Conservation (phyloP, 2,329 filamentous ascomycete species). For the Fusarium staphyleae region DNA sequence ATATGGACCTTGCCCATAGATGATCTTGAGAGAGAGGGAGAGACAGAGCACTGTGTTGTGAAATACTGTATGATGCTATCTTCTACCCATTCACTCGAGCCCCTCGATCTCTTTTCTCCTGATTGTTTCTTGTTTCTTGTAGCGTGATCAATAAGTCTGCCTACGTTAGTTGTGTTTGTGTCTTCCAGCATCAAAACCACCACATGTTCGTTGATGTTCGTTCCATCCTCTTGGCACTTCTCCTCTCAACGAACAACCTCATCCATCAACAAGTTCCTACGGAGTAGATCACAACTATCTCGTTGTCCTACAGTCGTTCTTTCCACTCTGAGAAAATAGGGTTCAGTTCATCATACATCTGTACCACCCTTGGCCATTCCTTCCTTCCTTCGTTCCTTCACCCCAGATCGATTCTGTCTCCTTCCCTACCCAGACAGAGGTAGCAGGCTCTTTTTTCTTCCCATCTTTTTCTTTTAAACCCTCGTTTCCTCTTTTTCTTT, state of each 20-base stretch:
- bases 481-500: conserved; percentile 7
- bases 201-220: conserved; percentile 27
- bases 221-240: conserved; percentile 29
- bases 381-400: conserved; percentile 12
- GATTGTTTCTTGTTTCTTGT: conserved; percentile 3
- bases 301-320: neutral
- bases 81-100: conserved; percentile 7
- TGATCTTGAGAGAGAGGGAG: no score
- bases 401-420: neutral
- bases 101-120: neutral
- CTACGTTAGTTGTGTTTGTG: conserved; percentile 4
- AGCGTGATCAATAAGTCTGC: neutral
- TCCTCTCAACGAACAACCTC: conserved; percentile 9
- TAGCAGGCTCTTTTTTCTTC: conserved; percentile 1
- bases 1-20: no score
- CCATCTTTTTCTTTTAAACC: neutral
- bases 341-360: conserved; percentile 6
- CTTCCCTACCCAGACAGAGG: no score
- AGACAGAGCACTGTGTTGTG: conserved; percentile 26
- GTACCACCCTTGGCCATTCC: neutral
- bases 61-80: conserved; percentile 23
- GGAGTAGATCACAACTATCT: conserved; percentile 2
- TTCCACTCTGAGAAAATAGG: conserved; percentile 3
- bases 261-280: conserved; percentile 11
- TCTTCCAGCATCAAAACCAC: conserved; percentile 21